Base-by-base conservation (phyloP, 768 basidiomycete species). In the Coprinopsis strossmayeri region DNA sequence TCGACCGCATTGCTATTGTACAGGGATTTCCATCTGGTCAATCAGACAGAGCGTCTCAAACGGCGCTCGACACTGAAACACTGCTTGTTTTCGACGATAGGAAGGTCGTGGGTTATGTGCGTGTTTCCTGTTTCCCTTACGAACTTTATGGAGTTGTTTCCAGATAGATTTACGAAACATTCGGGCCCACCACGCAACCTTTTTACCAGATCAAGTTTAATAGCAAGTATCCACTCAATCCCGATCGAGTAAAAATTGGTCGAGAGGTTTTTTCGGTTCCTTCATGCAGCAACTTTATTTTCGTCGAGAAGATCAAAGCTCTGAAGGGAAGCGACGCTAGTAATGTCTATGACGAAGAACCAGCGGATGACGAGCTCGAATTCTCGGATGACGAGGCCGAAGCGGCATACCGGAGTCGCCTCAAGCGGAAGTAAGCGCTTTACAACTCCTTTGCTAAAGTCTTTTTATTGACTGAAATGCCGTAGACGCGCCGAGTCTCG, bases 351-450 rank as follows among this genome's bases (percentile, higher is more conserved):
- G 95, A 98, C 60, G 95, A 98, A 65, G 95, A 98, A 62, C 84
- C 90, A 2, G 87, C 73, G 1, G 92, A 90, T 17, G 79, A 91
- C 48, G 95, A 97, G 60, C 59, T 90, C 25, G 95, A 98, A 61
- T 98, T 94, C 65, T 92, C 89, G 2, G 95, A 98, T 55, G 95
- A 98, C 56, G 95, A 98, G 62, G 76, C 83, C 47, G 95, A 98
- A 63, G 79, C 81, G 15, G 82, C 80, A 24, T 76, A 83, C 60
- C 88, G 77, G 66, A 70, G 77, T 45, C 69, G 69, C 42, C 58
- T 76, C 39, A 87, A 84, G 58, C 71, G 73, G 55, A 81, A 73
- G 84, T 84, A 53, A 43, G 76, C 60, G 17, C 55, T 51, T 27
- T 41, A 5, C 46, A 49, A 41, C 5, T 52, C 17, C 34, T 46